Base-by-base conservation (phyloP, 176 grass and related monocot genomes). In the Dactylis glomerata region DNA sequence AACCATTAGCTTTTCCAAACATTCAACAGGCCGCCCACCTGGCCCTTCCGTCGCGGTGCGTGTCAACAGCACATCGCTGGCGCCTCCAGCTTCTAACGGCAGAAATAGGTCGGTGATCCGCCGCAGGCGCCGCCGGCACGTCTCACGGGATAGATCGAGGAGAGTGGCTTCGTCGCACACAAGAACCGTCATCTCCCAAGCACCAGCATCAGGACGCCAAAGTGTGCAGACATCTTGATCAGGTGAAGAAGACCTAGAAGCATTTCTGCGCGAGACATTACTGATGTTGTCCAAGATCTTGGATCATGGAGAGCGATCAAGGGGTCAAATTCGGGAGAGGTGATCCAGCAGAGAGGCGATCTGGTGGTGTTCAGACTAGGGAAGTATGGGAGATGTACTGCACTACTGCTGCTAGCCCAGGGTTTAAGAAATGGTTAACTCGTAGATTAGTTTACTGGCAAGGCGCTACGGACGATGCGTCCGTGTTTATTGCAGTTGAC, bases 401-500 rank as follows among this genome's bases (percentile, higher is more conserved):
- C 8, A 0, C 56, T 12, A 0, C 56, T 27, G 34, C 75, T 62
- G 61, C 40, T 50, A 51, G 42, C 16, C 6, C 30, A 51, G 32
- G 23, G 22, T 71, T 81, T 70, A 86, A 77, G 38, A 81, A 85
- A 69, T 61, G 77, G 40, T 82, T 81, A 77, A 1, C 70, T 6
- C 26, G 5, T 51, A 73, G 73, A 34, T 78, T 72, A 82, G 73
- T 34, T 82, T 72, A 77, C 24, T 73, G 84, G n/a, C 66, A 45
- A 42, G 19, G 51, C 33, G n/a, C 61, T 33, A 58, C 11, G 42
- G 16, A 40, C n/a, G 56, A 83, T 67, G 84, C 45, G 2, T 47
- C 17, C 74, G 44, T 83, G 80, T 83, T 87, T 79, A 79, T 83
- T 79, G 57, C 74, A 38, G 80, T 86, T 87, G 84, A 90, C 80